Base-by-base conservation (phyloP, 345 rosid genomes). In the Euphorbia tirucalli region DNA sequence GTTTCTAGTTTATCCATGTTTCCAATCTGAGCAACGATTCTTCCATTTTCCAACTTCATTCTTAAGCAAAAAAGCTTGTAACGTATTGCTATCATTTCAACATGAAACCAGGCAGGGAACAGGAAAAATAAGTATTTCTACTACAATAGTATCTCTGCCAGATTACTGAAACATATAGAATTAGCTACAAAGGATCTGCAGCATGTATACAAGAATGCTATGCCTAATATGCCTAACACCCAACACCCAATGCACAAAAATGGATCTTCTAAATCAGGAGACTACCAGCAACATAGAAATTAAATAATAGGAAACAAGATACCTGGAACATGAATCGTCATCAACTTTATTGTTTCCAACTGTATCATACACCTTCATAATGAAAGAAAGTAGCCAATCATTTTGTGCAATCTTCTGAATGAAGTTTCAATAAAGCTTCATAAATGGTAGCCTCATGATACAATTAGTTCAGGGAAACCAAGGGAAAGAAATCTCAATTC, bases 311-410 rank as follows among this genome's bases (percentile, higher is more conserved):
- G 15, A 66, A 66, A 69, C 70, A 46, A n/a, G 30, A 39, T 72
- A 92, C 99, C 98, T 86, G 75, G 96, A 85, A 57, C 83, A 46
- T 32, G 85, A 79, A 35, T 86, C 97, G 59, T 89, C 97, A 37
- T 92, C 97, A 15, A 71, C 80, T 77, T 84, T 88, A 84, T 84
- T 88, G 81, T 82, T 87, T 80, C 96, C 99, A 75, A 79, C 80
- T 49, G 89, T 85, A 80, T 95, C 99, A 83, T 88, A 87, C 54
- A 95, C 94, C 99, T 95, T 80, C 87, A 86, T 44, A 44, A 81
- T 21, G 67, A 84, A 68, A 77, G 35, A 15, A 61, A 77, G 68
- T 69, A 74, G 19, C 49, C 52, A 41, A 77, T 63, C 60, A 83
- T 59, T 39, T 69, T 58, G 46, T 25, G 21, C 64, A 56, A 41